phyloP scores from a whole-genome alignment of 495 filamentous ascomycete species.

The Aspergillus saccharolyticus region DNA sequence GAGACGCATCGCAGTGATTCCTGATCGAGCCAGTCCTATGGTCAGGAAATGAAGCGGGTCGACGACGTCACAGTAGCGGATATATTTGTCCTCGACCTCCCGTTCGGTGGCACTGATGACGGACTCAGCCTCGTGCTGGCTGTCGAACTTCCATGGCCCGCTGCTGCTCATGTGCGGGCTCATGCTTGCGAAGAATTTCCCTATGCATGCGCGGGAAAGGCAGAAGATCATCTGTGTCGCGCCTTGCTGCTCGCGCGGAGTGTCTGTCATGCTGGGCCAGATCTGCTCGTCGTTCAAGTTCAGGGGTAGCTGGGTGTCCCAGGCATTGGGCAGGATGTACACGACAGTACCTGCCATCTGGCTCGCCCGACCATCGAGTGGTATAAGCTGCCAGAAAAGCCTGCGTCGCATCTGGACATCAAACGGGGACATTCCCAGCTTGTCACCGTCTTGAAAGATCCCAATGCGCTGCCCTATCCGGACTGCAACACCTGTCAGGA shows the following conservation, averaged over 20 bases:
- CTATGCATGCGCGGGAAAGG: conserved; percentile 53
- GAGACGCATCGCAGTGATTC: conserved; percentile 18
- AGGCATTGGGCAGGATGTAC: conserved; percentile 16
- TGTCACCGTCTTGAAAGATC: conserved; percentile 43
- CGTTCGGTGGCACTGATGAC: conserved; percentile 25
- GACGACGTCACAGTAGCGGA: conserved; percentile 51
- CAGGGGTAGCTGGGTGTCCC: conserved; percentile 35
- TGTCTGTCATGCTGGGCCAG: conserved; percentile 29
- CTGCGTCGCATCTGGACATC: conserved; percentile 46
- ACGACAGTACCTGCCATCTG: conserved; percentile 26
- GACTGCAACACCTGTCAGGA: conserved; percentile 40
- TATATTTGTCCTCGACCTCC: conserved; percentile 38
- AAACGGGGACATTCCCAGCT: conserved; percentile 38
- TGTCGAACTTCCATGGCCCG: conserved; percentile 7
- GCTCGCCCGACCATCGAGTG: conserved; percentile 33
- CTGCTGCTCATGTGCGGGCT: conserved; percentile 1
- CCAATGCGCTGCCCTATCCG: conserved; percentile 47
- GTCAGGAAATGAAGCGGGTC: conserved; percentile 61
- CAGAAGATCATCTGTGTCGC: conserved; percentile 77
- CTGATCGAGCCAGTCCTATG: conserved; percentile 45
- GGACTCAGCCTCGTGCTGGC: conserved; percentile 39
- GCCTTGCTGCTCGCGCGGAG: conserved; percentile 42
- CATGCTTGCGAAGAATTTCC: conserved; percentile 11
- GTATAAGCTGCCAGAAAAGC: conserved; percentile 42
- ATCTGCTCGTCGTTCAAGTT: conserved; percentile 56